Conservation (phyloP, 352 stramenopile genomes). For the Lagenidium sp. region DNA sequence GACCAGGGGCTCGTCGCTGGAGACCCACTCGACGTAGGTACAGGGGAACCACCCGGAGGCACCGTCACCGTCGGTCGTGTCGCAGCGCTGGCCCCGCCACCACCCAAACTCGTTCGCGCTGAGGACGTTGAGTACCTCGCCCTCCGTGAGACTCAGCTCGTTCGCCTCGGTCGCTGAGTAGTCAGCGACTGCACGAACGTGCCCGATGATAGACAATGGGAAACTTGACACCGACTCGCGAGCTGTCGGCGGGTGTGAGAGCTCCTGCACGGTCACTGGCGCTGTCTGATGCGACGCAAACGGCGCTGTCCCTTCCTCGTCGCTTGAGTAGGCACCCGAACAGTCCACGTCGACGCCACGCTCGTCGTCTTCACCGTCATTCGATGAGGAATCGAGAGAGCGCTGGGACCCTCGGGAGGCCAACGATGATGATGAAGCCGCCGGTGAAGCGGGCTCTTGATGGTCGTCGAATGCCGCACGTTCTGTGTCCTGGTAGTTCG, state of each 20-base stretch:
- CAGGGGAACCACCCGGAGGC: slow-evolving; percentile 34
- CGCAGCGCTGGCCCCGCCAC: slow-evolving; percentile 18
- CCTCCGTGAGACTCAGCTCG: slow-evolving; percentile 19
- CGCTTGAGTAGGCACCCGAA: background rate
- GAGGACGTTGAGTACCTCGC: slow-evolving; percentile 18
- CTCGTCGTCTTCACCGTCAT: slow-evolving; percentile 4
- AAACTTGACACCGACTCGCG: slow-evolving; percentile 2
- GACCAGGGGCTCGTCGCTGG: background rate
- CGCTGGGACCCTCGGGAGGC: background rate
- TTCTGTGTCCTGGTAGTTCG: too few species aligned
- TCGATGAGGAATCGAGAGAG: slow-evolving; percentile 1
- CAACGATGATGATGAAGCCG: too few species aligned
- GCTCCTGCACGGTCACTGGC: background rate
- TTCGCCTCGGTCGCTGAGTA: slow-evolving; percentile 19
- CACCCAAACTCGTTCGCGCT: slow-evolving; percentile 33
- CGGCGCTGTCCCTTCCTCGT: too few species aligned
- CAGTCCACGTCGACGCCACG: background rate
- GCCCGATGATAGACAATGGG: slow-evolving; percentile 4
- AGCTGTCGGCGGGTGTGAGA: background rate
- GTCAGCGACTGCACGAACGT: slow-evolving; percentile 23
- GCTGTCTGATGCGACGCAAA: too few species aligned
- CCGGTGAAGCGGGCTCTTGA: background rate
- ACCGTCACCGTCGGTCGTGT: background rate
- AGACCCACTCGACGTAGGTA: slow-evolving; percentile 34
- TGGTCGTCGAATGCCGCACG: too few species aligned